Evolutionary conservation across 2,329 filamentous ascomycete genomes (phyloP), one percentile per base, ranked within the genome.

Genomic region (Penicillium sp.): DNA sequence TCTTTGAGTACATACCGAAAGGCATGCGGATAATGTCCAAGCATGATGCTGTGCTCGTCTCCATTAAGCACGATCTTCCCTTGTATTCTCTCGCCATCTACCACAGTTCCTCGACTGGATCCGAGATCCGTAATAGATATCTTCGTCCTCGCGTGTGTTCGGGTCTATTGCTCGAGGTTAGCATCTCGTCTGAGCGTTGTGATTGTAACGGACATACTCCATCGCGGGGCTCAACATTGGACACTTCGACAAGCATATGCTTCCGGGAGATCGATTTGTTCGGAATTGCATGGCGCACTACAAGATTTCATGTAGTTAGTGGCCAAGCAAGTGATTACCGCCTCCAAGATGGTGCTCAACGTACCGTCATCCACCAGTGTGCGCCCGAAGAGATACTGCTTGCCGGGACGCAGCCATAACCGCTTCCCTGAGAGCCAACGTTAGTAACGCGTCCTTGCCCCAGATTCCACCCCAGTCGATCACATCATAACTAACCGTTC

Each of bases 221-320:
- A 71, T 91, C 87, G 52, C 87, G 89, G 14, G 87, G 79, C 43
- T 81, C 78, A 40, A 94, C 89, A 0, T 79, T 69, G 51, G 84
- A 86, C 6, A 98, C 87, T 45, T 87, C 84, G 54, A 99, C 88
- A 35, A 88, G 88, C 65, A 97, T 80, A 77, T 99, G 95, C 71
- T 95, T 92, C 59, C 94, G 85, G 35, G 95, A 99, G 52, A 99
- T 91, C 1, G 89, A 90, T 71, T 90, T 91, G 71, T 95, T 85
- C 6, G 89, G 85, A 67, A 97, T 90, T 26, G 85, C 87, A 67
- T 91, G 86, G 3, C 86, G 86, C 57, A 85, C 89, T 91, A 66
- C 6, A 14, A 22, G 22, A 22, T 55, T 48, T 42, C 37, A 57
- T 14, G 48, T 7, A 52, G 45, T 46, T 42, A 59, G 33, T 52